Base-by-base conservation (phyloP, 371 early-diverging fungal species). In the Actinomortierella ambigua region DNA sequence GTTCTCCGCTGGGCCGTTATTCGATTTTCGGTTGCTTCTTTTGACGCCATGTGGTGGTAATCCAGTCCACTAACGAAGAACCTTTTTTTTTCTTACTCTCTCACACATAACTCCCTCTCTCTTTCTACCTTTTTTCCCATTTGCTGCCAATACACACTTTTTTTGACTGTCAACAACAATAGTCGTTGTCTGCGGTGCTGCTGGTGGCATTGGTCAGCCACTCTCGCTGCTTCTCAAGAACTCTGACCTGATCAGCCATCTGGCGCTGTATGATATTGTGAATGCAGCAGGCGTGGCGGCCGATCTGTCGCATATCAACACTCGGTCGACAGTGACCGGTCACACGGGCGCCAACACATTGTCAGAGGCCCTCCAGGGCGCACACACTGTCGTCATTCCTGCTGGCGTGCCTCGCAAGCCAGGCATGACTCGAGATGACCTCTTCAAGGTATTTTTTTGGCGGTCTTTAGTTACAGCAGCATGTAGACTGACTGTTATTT, bases 171-270 rank as follows among this genome's bases (percentile, higher is more conserved):
- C n/a, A 34, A 34, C 34, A 4, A 34, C 55, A 13, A 28, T 57
- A 80, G 92, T 89, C 24, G 84, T 87, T 50, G 92, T 90, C 29
- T 82, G 90, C 50, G 90, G 90, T 54, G 90, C 95, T 58, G 91
- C 95, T 68, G 95, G 95, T 76, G 95, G 95, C 78, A 95, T 95
- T 76, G 96, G 94, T 66, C 94, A 95, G 80, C 94, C 95, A 52
- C 82, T 95, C 54, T 93, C 95, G 42, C 78, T 95, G 52, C 80
- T 95, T 49, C 73, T 95, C 77, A 94, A 94, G 83, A 84, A 88
- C 55, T 89, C 90, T 61, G 79, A 84, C 20, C 53, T 65, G 28
- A 84, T 91, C 55, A 79, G 83, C 7, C 86, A 89, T 60, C 73
- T 91, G 29, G 79, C 90, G 17, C 77, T 91, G 44, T 91, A 87